Evolutionary conservation across 495 filamentous ascomycete genomes (phyloP).

Genomic region (Neurospora sp.): DNA sequence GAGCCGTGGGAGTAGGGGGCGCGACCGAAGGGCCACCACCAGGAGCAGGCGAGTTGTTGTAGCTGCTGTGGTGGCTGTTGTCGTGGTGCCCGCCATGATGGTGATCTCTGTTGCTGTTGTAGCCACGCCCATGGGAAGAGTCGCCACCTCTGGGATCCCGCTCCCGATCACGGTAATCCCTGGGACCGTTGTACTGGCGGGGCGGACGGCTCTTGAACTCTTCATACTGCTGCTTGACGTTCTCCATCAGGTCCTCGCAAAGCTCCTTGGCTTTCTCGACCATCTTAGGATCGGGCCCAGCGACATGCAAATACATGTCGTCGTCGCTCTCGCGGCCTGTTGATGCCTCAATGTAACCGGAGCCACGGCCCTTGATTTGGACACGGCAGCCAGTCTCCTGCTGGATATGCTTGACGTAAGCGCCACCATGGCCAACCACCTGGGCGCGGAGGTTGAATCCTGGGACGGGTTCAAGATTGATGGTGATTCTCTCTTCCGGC

Average conservation of each 20-base stretch:
- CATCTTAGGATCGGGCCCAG: conserved; percentile 76
- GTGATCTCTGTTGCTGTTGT: conserved; percentile 27
- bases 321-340: conserved; percentile 86
- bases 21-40: conserved; percentile 25
- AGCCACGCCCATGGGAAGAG: conserved; percentile 25
- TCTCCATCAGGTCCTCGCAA: conserved; percentile 73
- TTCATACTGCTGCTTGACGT: conserved; percentile 79
- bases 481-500: conserved; percentile 90
- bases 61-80: conserved; percentile 17
- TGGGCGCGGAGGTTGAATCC: conserved; percentile 97
- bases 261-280: conserved; percentile 82
- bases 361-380: conserved; percentile 96
- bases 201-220: conserved; percentile 79
- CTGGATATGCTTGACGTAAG: conserved; percentile 96
- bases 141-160: conserved; percentile 23
- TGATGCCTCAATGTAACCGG: conserved; percentile 79
- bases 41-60: conserved; percentile 28
- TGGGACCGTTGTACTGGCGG: conserved; percentile 46
- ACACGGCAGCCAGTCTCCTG: conserved; percentile 88
- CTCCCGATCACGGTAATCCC: conserved; percentile 19
- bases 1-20: conserved; percentile 27
- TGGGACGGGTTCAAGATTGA: conserved; percentile 78
- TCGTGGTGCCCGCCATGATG: conserved; percentile 28
- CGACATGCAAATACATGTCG: conserved; percentile 88
- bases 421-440: conserved; percentile 85